Evolutionary conservation across 331 rosid genomes (phyloP), one percentile per base, ranked within the genome.

Genomic region (Phaseolus coccineus): DNA sequence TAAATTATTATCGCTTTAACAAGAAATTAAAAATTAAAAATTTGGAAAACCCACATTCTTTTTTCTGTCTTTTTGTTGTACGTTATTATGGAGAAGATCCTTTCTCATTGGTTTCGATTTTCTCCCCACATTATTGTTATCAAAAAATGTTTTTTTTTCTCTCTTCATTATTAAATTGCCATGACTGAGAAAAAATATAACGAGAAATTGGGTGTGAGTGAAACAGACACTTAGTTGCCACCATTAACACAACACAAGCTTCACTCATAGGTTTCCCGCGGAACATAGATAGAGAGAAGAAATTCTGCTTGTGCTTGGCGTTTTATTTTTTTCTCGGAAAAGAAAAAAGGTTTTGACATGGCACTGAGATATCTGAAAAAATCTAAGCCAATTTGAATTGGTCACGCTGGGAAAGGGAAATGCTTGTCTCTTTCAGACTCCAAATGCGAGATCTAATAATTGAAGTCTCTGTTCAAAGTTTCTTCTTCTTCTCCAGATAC

Each of bases 371-470:
- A 77, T 52, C 75, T 30, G 77, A 50, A 78, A 78, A 69, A 65
- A 37, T 16, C 15, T 30, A 52, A 63, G 40, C 44, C 55, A 79
- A 31, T 83, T 84, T 84, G 81, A 80, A 69, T 72, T 72, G 4
- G 12, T 35, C 59, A 76, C 57, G 62, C 68, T 30, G 9, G 58
- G 69, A 57, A 71, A 55, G 51, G 61, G 61, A 74, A 15, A 31
- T 84, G 91, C 87, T 88, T 82, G 88, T 86, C 44, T 58, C 47
- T 44, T 77, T 11, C 31, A 37, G 25, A 57, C 85, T 83, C 83
- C 82, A 77, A 74, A 82, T 73, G 85, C 63, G 81, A 89, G 87
- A 89, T 87, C 90, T 74, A 44, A 57, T 74, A 42, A n/a, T 24
- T 68, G 55, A 76, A 81, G 72, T 79, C 76, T 61, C 63, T 48